Evolutionary conservation across 371 early-diverging fungal genomes (phyloP).

Genomic region (Syncephalastrum monosporum): DNA sequence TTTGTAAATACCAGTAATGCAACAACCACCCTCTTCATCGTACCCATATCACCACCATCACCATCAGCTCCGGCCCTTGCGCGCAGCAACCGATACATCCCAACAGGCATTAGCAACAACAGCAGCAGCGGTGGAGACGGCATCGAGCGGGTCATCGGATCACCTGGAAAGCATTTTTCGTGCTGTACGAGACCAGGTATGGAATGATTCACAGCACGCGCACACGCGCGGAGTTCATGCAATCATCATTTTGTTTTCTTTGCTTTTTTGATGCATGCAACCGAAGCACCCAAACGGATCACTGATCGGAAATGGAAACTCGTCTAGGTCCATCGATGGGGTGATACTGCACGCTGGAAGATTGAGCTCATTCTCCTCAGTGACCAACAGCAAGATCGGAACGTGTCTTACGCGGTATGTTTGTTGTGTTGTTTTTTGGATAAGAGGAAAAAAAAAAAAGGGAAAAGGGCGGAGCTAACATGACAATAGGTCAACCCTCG

Average conservation of each 20-base stretch:
- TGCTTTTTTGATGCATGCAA: neutral
- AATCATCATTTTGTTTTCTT: neutral
- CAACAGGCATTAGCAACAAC: too few species aligned
- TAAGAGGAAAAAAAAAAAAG: constrained; percentile 2
- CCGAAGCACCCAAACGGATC: too few species aligned
- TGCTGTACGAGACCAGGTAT: constrained; percentile 28
- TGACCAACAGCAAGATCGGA: constrained; percentile 6
- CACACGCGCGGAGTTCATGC: neutral
- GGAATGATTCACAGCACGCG: neutral
- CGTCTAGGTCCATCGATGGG: constrained; percentile 24
- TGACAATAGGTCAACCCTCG: neutral
- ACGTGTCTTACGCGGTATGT: constrained; percentile 8
- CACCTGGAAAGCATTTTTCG: constrained; percentile 25
- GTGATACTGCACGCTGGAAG: constrained; percentile 29
- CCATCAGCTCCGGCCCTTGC: too few species aligned
- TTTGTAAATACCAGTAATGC: too few species aligned
- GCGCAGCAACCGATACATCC: too few species aligned
- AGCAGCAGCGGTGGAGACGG: too few species aligned
- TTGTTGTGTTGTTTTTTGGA: constrained; percentile 9
- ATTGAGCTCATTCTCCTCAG: constrained; percentile 22
- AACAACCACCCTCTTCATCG: too few species aligned
- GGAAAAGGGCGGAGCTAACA: constrained; percentile 6
- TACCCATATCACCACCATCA: too few species aligned
- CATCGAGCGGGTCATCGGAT: constrained; percentile 9
- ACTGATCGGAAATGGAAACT: too few species aligned